Evolutionary conservation across 108 stramenopile genomes (phyloP).

Genomic region (Fragilaria crotonensis): DNA sequence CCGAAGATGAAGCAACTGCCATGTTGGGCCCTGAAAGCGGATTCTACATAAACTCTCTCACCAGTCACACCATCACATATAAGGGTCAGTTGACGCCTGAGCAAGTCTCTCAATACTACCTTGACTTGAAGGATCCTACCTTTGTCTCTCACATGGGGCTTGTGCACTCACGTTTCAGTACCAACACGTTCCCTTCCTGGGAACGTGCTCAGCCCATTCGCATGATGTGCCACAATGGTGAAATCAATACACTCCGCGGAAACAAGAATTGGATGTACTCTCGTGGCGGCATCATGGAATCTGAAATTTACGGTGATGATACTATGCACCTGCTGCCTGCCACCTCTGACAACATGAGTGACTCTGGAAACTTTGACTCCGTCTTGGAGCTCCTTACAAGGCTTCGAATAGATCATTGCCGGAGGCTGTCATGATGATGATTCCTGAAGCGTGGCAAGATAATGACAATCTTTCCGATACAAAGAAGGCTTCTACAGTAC

Average conservation of each 20-base stretch:
- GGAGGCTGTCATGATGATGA: constrained; percentile 94
- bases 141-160: constrained; percentile 82
- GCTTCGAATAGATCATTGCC: constrained; percentile 81
- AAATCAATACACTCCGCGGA: constrained; percentile 93
- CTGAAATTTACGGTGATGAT: constrained; percentile 77
- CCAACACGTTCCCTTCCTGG: constrained; percentile 95
- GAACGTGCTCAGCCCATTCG: constrained; percentile 94
- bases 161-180: constrained; percentile 89
- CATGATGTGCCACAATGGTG: constrained; percentile 97
- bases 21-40: constrained; percentile 77
- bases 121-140: constrained; percentile 75
- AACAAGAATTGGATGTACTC: constrained; percentile 98
- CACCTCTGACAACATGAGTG: constrained; percentile 88
- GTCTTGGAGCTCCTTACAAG: constrained; percentile 90
- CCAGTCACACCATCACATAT: constrained; percentile 85
- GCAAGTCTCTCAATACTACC: constrained; percentile 88
- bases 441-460: constrained; percentile 95
- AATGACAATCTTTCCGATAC: constrained; percentile 82
- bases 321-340: constrained; percentile 77
- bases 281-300: constrained; percentile 92
- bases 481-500: constrained; percentile 95
- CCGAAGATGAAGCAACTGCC: constrained; percentile 69
- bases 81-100: constrained; percentile 94
- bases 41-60: constrained; percentile 87
- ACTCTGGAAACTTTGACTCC: constrained; percentile 94